Evolutionary conservation across 495 filamentous ascomycete species (phyloP).

Genomic region (Tuber calosporum): DNA sequence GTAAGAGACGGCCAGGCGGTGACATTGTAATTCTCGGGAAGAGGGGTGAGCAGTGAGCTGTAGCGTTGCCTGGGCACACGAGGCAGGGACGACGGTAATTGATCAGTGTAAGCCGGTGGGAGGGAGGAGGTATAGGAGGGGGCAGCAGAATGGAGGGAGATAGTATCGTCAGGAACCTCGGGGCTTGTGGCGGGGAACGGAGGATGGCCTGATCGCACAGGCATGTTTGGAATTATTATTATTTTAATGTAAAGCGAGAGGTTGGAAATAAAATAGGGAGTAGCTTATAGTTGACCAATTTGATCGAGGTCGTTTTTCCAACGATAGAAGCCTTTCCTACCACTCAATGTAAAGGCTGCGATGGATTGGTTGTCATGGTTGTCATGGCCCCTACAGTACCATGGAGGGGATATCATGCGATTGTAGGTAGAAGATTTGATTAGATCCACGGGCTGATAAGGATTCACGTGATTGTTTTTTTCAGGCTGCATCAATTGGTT

Average conservation of each 20-base stretch:
- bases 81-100: neutral
- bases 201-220: neutral
- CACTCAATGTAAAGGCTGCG: neutral
- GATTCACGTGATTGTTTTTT: neutral
- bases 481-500: neutral
- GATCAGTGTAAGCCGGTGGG: conserved; percentile 22
- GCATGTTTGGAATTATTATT: neutral
- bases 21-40: conserved; percentile 20
- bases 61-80: conserved; percentile 19
- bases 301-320: neutral
- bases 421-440: neutral
- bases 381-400: too few relatives aligned
- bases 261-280: neutral
- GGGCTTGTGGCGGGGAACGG: conserved; percentile 14
- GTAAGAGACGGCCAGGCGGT: conserved; percentile 33
- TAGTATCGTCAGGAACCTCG: conserved; percentile 15
- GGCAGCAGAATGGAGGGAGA: conserved; percentile 32
- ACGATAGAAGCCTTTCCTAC: neutral
- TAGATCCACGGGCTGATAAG: neutral
- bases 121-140: conserved; percentile 36
- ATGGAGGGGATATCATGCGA: neutral
- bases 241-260: neutral
- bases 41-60: conserved; percentile 22
- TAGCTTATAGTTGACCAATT: neutral
- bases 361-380: neutral